Percentiles rank a stretch among this genome's conserved stretches.
phyloP scores from a whole-genome alignment of 129 eudicot species.

The Arctium lappa region DNA sequence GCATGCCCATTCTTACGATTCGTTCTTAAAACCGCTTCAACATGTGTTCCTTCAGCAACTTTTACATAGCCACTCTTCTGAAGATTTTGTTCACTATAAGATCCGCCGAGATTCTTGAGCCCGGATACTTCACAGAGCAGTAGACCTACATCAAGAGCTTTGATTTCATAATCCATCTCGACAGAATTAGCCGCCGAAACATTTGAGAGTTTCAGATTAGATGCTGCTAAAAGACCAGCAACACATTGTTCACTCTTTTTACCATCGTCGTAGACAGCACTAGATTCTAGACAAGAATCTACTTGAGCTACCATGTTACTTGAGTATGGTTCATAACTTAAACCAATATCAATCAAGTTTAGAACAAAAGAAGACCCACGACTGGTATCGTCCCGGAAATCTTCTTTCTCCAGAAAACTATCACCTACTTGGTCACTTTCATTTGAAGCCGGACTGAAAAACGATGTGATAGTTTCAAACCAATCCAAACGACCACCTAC shows the following conservation, averaged over 20 bases:
- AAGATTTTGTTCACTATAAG: slow-evolving; percentile 55
- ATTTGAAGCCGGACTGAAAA: slow-evolving; percentile 52
- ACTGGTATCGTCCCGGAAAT: neutral
- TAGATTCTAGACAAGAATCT: slow-evolving; percentile 22
- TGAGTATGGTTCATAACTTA: slow-evolving; percentile 84
- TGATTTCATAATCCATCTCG: slow-evolving; percentile 49
- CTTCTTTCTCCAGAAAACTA: slow-evolving; percentile 21
- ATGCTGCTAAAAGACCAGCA: slow-evolving; percentile 82
- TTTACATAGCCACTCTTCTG: slow-evolving; percentile 70
- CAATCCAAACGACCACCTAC: slow-evolving; percentile 93
- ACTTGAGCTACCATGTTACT: slow-evolving; percentile 10
- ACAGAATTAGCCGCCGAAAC: slow-evolving; percentile 29
- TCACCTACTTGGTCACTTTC: slow-evolving; percentile 38
- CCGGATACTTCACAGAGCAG: slow-evolving; percentile 56
- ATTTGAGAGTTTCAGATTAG: slow-evolving; percentile 61
- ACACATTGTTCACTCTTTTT: slow-evolving; percentile 32
- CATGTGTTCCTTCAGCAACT: slow-evolving; percentile 80
- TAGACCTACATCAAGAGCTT: slow-evolving; percentile 73
- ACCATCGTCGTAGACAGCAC: slow-evolving; percentile 9
- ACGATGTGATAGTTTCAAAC: slow-evolving; percentile 56
- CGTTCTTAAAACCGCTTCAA: slow-evolving; percentile 60
- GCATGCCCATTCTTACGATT: slow-evolving; percentile 46
- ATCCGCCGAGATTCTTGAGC: slow-evolving; percentile 26
- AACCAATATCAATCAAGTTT: slow-evolving; percentile 67
- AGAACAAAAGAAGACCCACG: slow-evolving; percentile 64